These are phyloP conservation scores for Saccharomyces mikatae DNA, from an alignment of 805 yeast genomes.

Conservation along the genomic window DNA sequence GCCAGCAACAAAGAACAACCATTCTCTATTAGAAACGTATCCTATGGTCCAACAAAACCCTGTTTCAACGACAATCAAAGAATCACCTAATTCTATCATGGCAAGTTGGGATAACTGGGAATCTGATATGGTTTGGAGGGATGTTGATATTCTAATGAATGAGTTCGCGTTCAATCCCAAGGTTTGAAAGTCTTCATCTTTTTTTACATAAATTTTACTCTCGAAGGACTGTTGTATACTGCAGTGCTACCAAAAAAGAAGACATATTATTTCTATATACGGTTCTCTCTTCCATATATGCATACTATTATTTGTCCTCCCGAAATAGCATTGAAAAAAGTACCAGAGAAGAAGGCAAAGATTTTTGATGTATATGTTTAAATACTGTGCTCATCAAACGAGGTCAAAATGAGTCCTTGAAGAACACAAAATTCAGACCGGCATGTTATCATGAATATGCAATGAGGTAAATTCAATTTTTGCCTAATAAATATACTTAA, in stretches of 20 bases:
- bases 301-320: too few species aligned
- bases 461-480: too few species aligned
- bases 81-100: constrained; percentile 25
- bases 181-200: constrained; percentile 16
- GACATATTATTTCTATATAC: background rate
- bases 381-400: too few species aligned
- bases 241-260: background rate
- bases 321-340: too few species aligned
- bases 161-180: constrained; percentile 80
- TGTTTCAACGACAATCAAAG: constrained; percentile 4
- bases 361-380: too few species aligned
- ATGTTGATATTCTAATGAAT: constrained; percentile 82
- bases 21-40: background rate
- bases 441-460: too few species aligned
- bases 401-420: too few species aligned
- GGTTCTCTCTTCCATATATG: too few species aligned
- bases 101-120: constrained; percentile 38
- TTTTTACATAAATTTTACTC: background rate
- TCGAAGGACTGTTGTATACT: background rate
- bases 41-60: background rate
- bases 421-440: too few species aligned
- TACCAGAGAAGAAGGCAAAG: too few species aligned
- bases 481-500: too few species aligned
- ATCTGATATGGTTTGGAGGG: constrained; percentile 49
- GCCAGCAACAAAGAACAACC: constrained; percentile 9